These are phyloP conservation scores for Peniophora sp. DNA, from an alignment of 1,284 basidiomycete species.

Conservation along the genomic window DNA sequence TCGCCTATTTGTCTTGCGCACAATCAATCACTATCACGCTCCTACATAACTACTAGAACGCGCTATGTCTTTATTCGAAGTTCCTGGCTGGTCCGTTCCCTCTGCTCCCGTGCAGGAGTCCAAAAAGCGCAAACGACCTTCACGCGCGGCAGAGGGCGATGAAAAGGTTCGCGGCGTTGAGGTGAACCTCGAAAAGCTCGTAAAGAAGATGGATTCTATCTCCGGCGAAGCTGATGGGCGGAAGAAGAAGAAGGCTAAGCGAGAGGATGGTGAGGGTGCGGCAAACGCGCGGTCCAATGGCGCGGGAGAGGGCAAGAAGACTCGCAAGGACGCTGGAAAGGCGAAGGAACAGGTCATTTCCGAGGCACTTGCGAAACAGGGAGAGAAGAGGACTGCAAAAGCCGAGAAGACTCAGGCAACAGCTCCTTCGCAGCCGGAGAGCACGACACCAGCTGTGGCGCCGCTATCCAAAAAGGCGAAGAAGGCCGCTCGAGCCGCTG, in stretches of 20 bases:
- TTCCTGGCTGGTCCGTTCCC: slow-evolving; percentile 65
- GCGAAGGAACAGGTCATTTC: background rate
- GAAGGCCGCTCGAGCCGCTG: slow-evolving; percentile 6
- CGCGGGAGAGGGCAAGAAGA: background rate
- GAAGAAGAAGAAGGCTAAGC: slow-evolving; percentile 11
- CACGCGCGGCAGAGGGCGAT: slow-evolving; percentile 22
- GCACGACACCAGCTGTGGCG: slow-evolving; percentile 7
- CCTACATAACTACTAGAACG: too few relatives aligned
- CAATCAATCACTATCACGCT: too few relatives aligned
- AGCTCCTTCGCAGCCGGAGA: background rate
- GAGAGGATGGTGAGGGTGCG: background rate
- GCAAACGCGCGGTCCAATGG: background rate
- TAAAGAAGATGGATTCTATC: slow-evolving; percentile 45
- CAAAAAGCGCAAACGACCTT: slow-evolving; percentile 63
- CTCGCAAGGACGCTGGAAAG: background rate
- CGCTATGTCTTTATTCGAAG: slow-evolving; percentile 61
- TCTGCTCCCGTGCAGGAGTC: slow-evolving; percentile 36
- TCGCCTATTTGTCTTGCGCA: too few relatives aligned
- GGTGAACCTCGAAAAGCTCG: slow-evolving; percentile 73
- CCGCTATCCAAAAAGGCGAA: slow-evolving; percentile 6
- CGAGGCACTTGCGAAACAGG: slow-evolving; percentile 3
- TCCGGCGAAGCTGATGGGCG: slow-evolving; percentile 7
- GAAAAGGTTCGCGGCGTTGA: slow-evolving; percentile 40
- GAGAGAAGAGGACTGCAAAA: slow-evolving; percentile 9
- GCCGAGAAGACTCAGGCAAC: slow-evolving; percentile 4